Evolutionary conservation across 2,329 filamentous ascomycete genomes (phyloP).

Genomic region (Dissoconium aciculare): DNA sequence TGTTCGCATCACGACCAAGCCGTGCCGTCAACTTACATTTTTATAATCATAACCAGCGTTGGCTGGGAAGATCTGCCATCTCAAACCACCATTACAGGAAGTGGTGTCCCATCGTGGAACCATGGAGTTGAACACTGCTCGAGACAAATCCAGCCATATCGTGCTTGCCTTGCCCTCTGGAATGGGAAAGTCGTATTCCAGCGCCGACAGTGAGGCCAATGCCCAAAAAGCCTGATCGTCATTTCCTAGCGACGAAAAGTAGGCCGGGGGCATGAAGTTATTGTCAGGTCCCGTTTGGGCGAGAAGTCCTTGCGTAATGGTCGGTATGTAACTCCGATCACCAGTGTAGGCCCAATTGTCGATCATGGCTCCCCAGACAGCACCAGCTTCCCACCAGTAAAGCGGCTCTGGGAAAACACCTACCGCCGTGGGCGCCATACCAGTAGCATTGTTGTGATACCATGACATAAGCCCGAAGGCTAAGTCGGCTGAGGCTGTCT

Average conservation of each 20-base stretch:
- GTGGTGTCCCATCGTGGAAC: constrained; percentile 52
- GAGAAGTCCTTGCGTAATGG: constrained; percentile 30
- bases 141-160: constrained; percentile 61
- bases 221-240: constrained; percentile 66
- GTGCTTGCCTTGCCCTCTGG: constrained; percentile 35
- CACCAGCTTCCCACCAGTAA: constrained; percentile 36
- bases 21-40: constrained; percentile 27
- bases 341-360: constrained; percentile 35
- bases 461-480: constrained; percentile 22
- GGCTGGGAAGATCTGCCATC: constrained; percentile 74
- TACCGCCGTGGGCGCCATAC: constrained; percentile 17
- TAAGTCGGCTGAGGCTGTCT: constrained; percentile 19
- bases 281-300: constrained; percentile 28
- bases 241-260: constrained; percentile 28
- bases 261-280: constrained; percentile 28
- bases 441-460: constrained; percentile 23
- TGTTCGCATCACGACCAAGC: too few relatives aligned
- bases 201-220: constrained; percentile 64
- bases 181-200: constrained; percentile 61
- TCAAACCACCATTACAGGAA: constrained; percentile 57
- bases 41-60: constrained; percentile 52
- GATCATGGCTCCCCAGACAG: constrained; percentile 23
- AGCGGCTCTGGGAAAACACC: constrained; percentile 30
- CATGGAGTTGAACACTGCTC: constrained; percentile 70
- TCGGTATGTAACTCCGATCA: constrained; percentile 29